Evolutionary conservation across 169 alveolate species (phyloP), one percentile per base, ranked within the genome.

Genomic region (Plasmodium ovale): DNA sequence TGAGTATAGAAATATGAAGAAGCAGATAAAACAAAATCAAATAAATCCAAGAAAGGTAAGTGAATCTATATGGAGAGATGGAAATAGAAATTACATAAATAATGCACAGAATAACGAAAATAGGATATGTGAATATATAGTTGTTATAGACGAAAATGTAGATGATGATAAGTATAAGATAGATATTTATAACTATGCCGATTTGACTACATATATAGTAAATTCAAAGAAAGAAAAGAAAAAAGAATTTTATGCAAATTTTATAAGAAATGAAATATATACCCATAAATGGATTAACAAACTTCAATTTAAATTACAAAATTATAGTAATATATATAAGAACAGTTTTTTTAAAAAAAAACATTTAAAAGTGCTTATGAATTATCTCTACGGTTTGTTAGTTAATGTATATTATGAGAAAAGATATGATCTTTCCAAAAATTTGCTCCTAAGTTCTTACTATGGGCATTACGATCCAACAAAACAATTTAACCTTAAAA

Each of bases 241-340:
- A 42, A 85, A 71, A 69, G 87, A 67, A 56, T 85, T 68, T 72
- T 85, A 85, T 42, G 35, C 67, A 25, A 67, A 85, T 39, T 85
- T 85, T 72, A 44, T 85, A 58, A 85, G 68, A 31, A 85, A 85
- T 60, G 87, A 85, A 85, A 85, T 85, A 49, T 85, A 85, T 64
- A 39, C 91, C 14, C 87, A 85, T 51, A 67, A 58, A 23, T 85
- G 91, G 91, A 60, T 69, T 31, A 85, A 69, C 47, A 85, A 69
- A 54, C 56, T 85, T 21, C 87, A 85, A 62, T 69, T 70, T 25
- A 85, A 85, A 39, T 56, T 85, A 42, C 87, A 54, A 29, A 68
- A 85, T 44, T 85, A 85, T 53, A 68, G 70, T 62, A 69, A 85
- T 60, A 16, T 85, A 47, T 85, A 85, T 60, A 27, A 68, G 21